These are phyloP conservation scores for Puccinia triticina DNA, from an alignment of 1,284 basidiomycete genomes.

Conservation along the genomic window DNA sequence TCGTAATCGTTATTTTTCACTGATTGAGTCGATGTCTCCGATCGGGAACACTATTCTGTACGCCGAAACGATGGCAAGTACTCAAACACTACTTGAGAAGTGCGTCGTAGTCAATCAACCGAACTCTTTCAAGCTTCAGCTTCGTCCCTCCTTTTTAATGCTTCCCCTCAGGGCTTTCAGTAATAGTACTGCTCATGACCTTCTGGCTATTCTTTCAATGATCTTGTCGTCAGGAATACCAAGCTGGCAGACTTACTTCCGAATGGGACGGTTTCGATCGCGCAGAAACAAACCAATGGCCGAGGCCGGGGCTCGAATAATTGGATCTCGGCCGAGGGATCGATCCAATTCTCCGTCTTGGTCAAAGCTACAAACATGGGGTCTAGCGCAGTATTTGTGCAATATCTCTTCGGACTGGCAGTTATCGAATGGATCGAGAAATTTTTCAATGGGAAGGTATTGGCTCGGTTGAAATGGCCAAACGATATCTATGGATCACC, in stretches of 20 bases:
- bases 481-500: constrained; percentile 84
- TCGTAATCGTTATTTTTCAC: constrained; percentile 19
- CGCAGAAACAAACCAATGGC: constrained; percentile 82
- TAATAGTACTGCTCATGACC: neutral
- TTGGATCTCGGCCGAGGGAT: constrained; percentile 91
- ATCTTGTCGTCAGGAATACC: constrained; percentile 69
- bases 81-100: constrained; percentile 93
- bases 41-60: constrained; percentile 78
- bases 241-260: constrained; percentile 72
- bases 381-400: constrained; percentile 83
- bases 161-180: neutral
- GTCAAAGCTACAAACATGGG: constrained; percentile 67
- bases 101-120: constrained; percentile 62
- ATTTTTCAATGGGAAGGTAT: constrained; percentile 63
- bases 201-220: neutral
- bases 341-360: constrained; percentile 78
- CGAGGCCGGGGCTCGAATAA: constrained; percentile 85
- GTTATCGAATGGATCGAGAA: constrained; percentile 76
- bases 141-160: neutral
- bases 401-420: constrained; percentile 88
- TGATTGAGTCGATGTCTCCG: neutral
- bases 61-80: constrained; percentile 86
- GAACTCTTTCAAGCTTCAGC: neutral
- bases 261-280: constrained; percentile 76
- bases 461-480: constrained; percentile 90